These are phyloP conservation scores for Leccinum subfulvum DNA, from an alignment of 1,284 basidiomycete species.

Conservation along the genomic window DNA sequence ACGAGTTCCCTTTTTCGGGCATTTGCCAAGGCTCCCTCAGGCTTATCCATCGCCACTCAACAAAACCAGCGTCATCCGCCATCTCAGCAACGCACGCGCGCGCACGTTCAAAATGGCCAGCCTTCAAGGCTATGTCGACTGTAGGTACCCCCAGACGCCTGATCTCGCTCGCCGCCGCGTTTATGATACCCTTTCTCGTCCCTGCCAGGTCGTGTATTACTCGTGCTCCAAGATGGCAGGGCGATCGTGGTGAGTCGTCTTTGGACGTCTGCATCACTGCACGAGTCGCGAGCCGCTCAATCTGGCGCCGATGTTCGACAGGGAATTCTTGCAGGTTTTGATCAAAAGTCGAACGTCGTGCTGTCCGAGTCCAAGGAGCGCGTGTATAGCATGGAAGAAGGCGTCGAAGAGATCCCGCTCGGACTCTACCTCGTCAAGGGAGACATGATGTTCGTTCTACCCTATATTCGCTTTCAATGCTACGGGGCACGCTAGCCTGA, in stretches of 20 bases:
- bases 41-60: background rate
- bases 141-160: constrained; percentile 39
- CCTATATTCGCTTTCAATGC: background rate
- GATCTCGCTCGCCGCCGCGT: constrained; percentile 8
- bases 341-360: constrained; percentile 92
- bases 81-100: constrained; percentile 16
- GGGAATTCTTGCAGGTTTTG: constrained; percentile 88
- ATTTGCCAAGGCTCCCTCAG: background rate
- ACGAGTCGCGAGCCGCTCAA: background rate
- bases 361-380: constrained; percentile 89
- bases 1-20: background rate
- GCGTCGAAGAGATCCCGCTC: constrained; percentile 93
- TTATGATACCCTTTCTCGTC: background rate
- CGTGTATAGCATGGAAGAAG: constrained; percentile 85
- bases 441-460: constrained; percentile 83
- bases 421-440: constrained; percentile 97
- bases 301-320: constrained; percentile 31
- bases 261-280: background rate
- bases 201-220: background rate
- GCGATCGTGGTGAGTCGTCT: constrained; percentile 64
- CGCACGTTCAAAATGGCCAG: constrained; percentile 58
- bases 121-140: constrained; percentile 84
- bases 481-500: background rate
- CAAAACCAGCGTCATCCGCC: background rate
- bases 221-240: constrained; percentile 61